A percentile compares a stretch with the other conserved stretches of the same genome.
Evolutionary conservation across 805 yeast species (phyloP).

Genomic region (Kluyveromyces nonfermentans): DNA sequence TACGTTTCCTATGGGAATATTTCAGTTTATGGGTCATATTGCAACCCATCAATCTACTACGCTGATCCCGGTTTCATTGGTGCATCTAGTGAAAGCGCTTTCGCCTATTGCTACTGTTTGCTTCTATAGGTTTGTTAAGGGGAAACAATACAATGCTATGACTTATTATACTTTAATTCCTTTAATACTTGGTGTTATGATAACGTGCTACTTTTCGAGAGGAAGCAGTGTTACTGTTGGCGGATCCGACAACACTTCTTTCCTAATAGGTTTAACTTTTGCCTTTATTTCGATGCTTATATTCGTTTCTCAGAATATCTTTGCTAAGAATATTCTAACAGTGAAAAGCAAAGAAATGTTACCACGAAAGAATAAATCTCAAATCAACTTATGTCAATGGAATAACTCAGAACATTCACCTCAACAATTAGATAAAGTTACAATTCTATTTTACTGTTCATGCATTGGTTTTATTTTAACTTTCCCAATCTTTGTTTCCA

Average conservation of each 20-base stretch:
- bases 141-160: constrained; percentile 43
- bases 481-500: constrained; percentile 52
- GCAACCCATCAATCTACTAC: constrained; percentile 89
- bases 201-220: constrained; percentile 48
- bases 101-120: constrained; percentile 84
- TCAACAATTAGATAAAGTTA: constrained; percentile 51
- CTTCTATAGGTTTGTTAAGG: constrained; percentile 58
- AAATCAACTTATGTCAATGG: constrained; percentile 10
- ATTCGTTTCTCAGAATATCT: constrained; percentile 70
- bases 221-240: constrained; percentile 2
- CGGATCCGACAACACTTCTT: constrained; percentile 2
- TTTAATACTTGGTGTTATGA: constrained; percentile 73
- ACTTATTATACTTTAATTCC: constrained; percentile 80
- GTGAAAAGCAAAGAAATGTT: constrained; percentile 28
- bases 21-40: constrained; percentile 88
- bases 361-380: constrained; percentile 15
- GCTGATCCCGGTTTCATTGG: constrained; percentile 85
- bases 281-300: constrained; percentile 41
- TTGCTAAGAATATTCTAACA: constrained; percentile 66
- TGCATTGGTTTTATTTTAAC: constrained; percentile 58
- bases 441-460: constrained; percentile 65
- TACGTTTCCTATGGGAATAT: constrained; percentile 89
- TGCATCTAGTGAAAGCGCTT: constrained; percentile 87
- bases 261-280: constrained; percentile 28
- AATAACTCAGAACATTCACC: constrained; percentile 20